Base-by-base conservation (phyloP, 768 basidiomycete genomes). In the Lentinula aciculospora region DNA sequence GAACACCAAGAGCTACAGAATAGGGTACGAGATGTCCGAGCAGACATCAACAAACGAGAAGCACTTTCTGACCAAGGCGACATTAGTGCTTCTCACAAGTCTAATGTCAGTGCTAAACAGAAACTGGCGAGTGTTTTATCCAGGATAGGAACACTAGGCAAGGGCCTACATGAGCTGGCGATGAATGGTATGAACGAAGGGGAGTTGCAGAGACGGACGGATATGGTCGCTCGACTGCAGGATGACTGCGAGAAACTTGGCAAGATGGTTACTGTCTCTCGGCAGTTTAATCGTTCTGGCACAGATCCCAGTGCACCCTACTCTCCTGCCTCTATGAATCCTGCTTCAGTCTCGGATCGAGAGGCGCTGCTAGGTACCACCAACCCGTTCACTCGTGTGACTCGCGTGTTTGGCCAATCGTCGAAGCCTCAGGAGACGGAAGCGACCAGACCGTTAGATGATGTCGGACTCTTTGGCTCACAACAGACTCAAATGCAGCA, bases 221-320 rank as follows among this genome's bases (percentile, higher is more conserved):
- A 94, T 65, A 86, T 97, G 86, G 85, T 94, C 51, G 89, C 86
- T 56, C 79, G 88, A 58, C 74, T 98, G 63, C 88, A 89, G 71
- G 93, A 94, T 67, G 95, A 98, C 68, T 88, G 91, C 74, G 90
- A 90, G 75, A 91, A 88, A 74, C 76, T 97, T 58, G 83, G 84
- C 37, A 84, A 84, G 77, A 91, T 96, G 79, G 86, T 93, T 40
- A 88, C 90, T 32, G 83, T 90, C 46, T 87, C 82, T 29, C 81
- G 81, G 58, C 83, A 82, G 64, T 76, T 71, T 27, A 76, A 76
- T 40, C 76, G 80, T 57, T 63, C 66, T 39, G 60, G 67, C 53
- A 61, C 70, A 53, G 61, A 55, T 19, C 42, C 64, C 39, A 56
- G 46, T 23, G 44, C 59, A 37, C 58, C 60, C 23, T 61, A 63